Percentiles rank a stretch among this genome's conserved stretches.
Conservation (phyloP, 139 green algal species). For the Micromonas pusilla region DNA sequence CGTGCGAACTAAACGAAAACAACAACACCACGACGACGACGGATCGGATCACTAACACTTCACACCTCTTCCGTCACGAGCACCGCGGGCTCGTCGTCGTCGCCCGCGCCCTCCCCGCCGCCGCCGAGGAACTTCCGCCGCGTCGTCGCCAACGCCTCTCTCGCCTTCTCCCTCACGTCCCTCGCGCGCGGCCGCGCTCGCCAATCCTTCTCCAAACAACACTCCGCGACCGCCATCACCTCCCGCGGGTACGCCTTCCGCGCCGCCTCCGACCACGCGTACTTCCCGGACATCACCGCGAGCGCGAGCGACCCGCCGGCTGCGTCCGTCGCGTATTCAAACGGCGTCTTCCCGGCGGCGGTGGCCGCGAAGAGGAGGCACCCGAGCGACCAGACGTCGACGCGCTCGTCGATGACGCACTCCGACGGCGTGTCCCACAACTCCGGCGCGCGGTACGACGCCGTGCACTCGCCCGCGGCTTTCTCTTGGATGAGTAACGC, state of each 20-base stretch:
- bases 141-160: too few species aligned
- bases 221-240: background rate
- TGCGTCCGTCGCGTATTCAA: slow-evolving; percentile 54
- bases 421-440: slow-evolving; percentile 67
- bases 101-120: too few species aligned
- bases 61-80: too few species aligned
- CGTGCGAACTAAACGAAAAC: too few species aligned
- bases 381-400: slow-evolving; percentile 74
- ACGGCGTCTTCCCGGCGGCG: slow-evolving; percentile 33
- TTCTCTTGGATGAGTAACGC: slow-evolving; percentile 48
- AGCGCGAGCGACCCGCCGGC: slow-evolving; percentile 64
- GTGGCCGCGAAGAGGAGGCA: slow-evolving; percentile 47
- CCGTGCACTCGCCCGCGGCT: slow-evolving; percentile 56
- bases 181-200: background rate
- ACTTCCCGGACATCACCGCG: slow-evolving; percentile 54
- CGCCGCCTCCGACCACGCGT: background rate
- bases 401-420: slow-evolving; percentile 51
- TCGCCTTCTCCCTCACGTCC: too few species aligned
- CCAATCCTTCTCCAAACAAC: too few species aligned
- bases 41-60: too few species aligned
- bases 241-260: background rate
- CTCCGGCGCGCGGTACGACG: slow-evolving; percentile 77
- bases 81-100: too few species aligned
- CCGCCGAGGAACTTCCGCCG: too few species aligned
- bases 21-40: too few species aligned